A percentile compares a stretch with the other conserved stretches of the same genome.
phyloP scores from a whole-genome alignment of 2,329 filamentous ascomycete species.

The Aspergillus spinulosporus region DNA sequence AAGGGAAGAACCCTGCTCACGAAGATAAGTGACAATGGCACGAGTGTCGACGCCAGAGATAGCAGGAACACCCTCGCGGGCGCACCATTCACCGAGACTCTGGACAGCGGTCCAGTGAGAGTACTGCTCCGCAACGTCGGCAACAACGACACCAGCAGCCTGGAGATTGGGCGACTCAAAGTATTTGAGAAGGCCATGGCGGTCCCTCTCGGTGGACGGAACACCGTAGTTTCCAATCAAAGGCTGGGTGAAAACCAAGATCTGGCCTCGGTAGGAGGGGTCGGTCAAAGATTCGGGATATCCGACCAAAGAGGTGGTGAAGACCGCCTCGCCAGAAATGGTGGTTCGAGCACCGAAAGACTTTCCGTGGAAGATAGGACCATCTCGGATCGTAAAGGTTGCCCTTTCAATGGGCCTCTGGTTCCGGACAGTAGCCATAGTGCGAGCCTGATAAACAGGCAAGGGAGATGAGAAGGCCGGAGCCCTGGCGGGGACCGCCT shows the following conservation, averaged over 20 bases:
- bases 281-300: slow-evolving; percentile 87
- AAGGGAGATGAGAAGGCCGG: slow-evolving; percentile 45
- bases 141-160: slow-evolving; percentile 91
- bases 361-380: slow-evolving; percentile 92
- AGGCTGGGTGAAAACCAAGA: slow-evolving; percentile 96
- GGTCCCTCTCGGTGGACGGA: slow-evolving; percentile 78
- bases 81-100: slow-evolving; percentile 90
- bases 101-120: slow-evolving; percentile 99
- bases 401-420: slow-evolving; percentile 68
- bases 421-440: slow-evolving; percentile 68
- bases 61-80: slow-evolving; percentile 90
- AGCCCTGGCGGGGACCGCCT: slow-evolving; percentile 51
- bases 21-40: slow-evolving; percentile 90
- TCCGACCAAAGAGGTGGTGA: slow-evolving; percentile 95
- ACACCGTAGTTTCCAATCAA: slow-evolving; percentile 99
- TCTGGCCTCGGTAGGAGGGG: slow-evolving; percentile 74
- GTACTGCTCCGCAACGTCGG: slow-evolving; percentile 89
- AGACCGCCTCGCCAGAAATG: slow-evolving; percentile 96
- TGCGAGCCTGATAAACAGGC: slow-evolving; percentile 42
- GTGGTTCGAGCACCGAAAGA: slow-evolving; percentile 96
- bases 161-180: slow-evolving; percentile 98
- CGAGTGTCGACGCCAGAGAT: slow-evolving; percentile 97
- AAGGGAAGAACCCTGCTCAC: slow-evolving; percentile 94
- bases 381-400: slow-evolving; percentile 94
- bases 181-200: slow-evolving; percentile 90